Percentiles rank a stretch among this genome's conserved stretches.
Conservation (phyloP, 1,284 basidiomycete species). For the Ustilago bromivora region DNA sequence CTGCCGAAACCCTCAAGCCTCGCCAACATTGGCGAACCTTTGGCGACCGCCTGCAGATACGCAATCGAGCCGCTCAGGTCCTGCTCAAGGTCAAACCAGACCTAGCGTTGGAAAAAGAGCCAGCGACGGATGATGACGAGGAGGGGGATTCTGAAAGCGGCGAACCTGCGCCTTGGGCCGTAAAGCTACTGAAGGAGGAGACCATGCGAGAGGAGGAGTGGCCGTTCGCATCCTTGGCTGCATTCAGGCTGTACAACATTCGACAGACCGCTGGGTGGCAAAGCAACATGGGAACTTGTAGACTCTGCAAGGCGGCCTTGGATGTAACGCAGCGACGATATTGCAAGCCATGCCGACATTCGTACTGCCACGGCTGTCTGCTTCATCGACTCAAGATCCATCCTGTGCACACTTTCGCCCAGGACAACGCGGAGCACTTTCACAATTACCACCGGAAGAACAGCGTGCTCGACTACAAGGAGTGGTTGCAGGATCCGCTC, state of each 20-base stretch:
- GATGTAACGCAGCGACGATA: conserved; percentile 34
- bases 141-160: conserved; percentile 9
- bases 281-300: conserved; percentile 29
- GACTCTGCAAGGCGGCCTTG: conserved; percentile 35
- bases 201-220: conserved; percentile 24
- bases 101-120: conserved; percentile 3
- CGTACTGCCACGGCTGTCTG: conserved; percentile 48
- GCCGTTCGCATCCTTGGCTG: conserved; percentile 46
- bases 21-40: conserved; percentile 39
- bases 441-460: conserved; percentile 33
- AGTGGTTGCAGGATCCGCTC: conserved; percentile 44
- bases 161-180: conserved; percentile 11
- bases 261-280: conserved; percentile 16
- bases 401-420: conserved; percentile 45
- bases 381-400: conserved; percentile 42
- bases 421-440: conserved; percentile 27
- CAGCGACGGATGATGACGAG: neutral
- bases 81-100: conserved; percentile 17
- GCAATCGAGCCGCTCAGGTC: conserved; percentile 26
- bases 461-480: conserved; percentile 45
- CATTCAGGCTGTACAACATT: conserved; percentile 37
- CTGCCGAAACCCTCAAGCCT: conserved; percentile 23
- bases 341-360: conserved; percentile 42
- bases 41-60: conserved; percentile 34
- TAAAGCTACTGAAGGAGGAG: conserved; percentile 21